A percentile compares a stretch with the other conserved stretches of the same genome.
Conservation (phyloP, 2,329 filamentous ascomycete species). For the Lasiodiplodia gonubiensis region DNA sequence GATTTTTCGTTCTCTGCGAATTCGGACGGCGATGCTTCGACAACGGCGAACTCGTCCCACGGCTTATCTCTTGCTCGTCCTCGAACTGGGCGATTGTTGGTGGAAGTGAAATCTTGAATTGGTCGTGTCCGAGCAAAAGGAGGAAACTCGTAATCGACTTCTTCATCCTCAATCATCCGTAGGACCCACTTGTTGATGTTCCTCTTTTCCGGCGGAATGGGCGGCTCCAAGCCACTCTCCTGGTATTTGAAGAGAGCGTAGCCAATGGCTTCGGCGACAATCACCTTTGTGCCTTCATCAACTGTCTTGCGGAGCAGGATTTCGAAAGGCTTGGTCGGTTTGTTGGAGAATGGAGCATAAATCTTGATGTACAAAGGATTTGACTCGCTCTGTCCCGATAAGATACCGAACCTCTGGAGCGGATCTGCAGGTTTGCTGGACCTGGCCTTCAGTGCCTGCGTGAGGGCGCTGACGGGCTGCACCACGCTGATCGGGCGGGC, state of each 20-base stretch:
- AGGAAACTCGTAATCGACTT: slow-evolving; percentile 85
- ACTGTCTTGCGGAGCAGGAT: slow-evolving; percentile 73
- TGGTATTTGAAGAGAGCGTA: slow-evolving; percentile 78
- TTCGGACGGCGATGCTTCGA: slow-evolving; percentile 71
- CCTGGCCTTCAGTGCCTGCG: slow-evolving; percentile 74
- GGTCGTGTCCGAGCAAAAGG: slow-evolving; percentile 75
- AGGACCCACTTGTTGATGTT: slow-evolving; percentile 85
- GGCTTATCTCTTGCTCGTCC: slow-evolving; percentile 74
- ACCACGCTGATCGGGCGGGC: slow-evolving; percentile 74
- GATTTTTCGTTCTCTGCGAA: slow-evolving; percentile 71
- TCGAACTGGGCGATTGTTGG: slow-evolving; percentile 72
- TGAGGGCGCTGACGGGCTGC: slow-evolving; percentile 72
- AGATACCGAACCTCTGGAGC: slow-evolving; percentile 76
- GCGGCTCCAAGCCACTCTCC: slow-evolving; percentile 75
- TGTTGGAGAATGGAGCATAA: slow-evolving; percentile 73
- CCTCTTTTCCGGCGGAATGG: slow-evolving; percentile 67
- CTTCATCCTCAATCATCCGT: slow-evolving; percentile 82
- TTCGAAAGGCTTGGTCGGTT: slow-evolving; percentile 69
- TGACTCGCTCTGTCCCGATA: slow-evolving; percentile 78
- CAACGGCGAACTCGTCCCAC: slow-evolving; percentile 82
- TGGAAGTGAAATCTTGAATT: slow-evolving; percentile 77
- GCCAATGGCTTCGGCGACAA: slow-evolving; percentile 81
- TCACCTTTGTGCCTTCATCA: slow-evolving; percentile 72
- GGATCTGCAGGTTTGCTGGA: slow-evolving; percentile 72
- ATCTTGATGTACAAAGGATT: slow-evolving; percentile 78